phyloP scores from a whole-genome alignment of 1,139 yeast genomes.

The Yamadazyma spencermartinsiae region DNA sequence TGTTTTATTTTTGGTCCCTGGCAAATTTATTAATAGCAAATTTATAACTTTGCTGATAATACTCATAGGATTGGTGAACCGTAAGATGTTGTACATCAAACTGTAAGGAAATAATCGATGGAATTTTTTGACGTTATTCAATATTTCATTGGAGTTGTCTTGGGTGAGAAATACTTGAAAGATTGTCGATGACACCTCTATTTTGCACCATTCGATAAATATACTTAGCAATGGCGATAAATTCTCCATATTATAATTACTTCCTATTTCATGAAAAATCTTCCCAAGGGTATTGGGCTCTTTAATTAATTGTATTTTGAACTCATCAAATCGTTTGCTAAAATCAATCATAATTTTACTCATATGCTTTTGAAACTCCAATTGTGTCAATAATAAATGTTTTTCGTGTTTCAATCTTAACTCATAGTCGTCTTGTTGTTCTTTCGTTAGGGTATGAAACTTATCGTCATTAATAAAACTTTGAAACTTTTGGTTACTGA shows the following conservation, averaged over 20 bases:
- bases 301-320: conserved; percentile 52
- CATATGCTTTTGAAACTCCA: conserved; percentile 72
- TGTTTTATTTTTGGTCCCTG: conserved; percentile 56
- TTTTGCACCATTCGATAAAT: conserved; percentile 77
- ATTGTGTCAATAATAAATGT: conserved; percentile 61
- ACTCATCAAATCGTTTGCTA: conserved; percentile 50
- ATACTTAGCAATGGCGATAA: conserved; percentile 67
- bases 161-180: conserved; percentile 78
- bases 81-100: conserved; percentile 69
- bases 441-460: conserved; percentile 25
- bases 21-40: conserved; percentile 75
- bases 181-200: conserved; percentile 80
- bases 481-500: conserved; percentile 49
- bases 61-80: conserved; percentile 83
- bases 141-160: conserved; percentile 75
- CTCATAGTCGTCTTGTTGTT: conserved; percentile 56
- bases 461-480: conserved; percentile 50
- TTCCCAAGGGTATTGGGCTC: conserved; percentile 50
- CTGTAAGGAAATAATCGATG: conserved; percentile 78
- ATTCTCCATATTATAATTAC: conserved; percentile 52
- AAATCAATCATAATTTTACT: conserved; percentile 40
- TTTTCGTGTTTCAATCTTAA: conserved; percentile 62
- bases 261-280: conserved; percentile 65
- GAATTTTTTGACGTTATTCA: conserved; percentile 64
- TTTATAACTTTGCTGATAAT: conserved; percentile 78